Conservation (phyloP, 352 stramenopile species). For the Pythium pectinolyticum region DNA sequence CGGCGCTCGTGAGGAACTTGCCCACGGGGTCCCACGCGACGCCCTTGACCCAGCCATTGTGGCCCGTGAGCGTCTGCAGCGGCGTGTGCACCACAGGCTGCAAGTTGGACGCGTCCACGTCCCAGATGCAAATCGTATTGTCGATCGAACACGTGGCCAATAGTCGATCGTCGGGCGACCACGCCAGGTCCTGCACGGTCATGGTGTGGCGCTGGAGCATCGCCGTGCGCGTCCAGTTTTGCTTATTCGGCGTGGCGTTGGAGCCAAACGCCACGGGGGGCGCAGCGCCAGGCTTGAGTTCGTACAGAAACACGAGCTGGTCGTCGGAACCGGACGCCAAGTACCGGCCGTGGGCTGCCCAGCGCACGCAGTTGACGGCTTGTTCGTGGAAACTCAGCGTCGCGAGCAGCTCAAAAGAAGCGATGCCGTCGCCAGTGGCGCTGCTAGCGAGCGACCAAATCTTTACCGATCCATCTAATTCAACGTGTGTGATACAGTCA, state of each 20-base stretch:
- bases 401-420: slow-evolving; percentile 76
- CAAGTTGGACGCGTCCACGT: slow-evolving; percentile 55
- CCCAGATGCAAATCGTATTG: slow-evolving; percentile 88
- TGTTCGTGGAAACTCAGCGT: slow-evolving; percentile 83
- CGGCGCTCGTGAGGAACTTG: slow-evolving; percentile 86
- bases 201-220: slow-evolving; percentile 86
- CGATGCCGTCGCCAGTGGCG: slow-evolving; percentile 37
- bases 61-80: slow-evolving; percentile 69
- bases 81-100: slow-evolving; percentile 77
- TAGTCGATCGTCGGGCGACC: slow-evolving; percentile 86
- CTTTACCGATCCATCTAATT: slow-evolving; percentile 82
- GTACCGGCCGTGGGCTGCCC: slow-evolving; percentile 74
- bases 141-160: slow-evolving; percentile 89
- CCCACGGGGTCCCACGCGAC: slow-evolving; percentile 86
- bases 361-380: slow-evolving; percentile 86
- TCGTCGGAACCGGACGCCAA: slow-evolving; percentile 84
- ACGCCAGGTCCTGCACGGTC: slow-evolving; percentile 83
- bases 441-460: slow-evolving; percentile 68
- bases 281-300: slow-evolving; percentile 61
- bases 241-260: slow-evolving; percentile 74
- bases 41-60: slow-evolving; percentile 88
- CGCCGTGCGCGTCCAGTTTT: slow-evolving; percentile 82
- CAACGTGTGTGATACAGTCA: no score
- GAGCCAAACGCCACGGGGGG: slow-evolving; percentile 79
- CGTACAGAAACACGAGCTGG: slow-evolving; percentile 82